Base-by-base conservation (phyloP, 257 asterid genomes). In the Solanum dulcamara region DNA sequence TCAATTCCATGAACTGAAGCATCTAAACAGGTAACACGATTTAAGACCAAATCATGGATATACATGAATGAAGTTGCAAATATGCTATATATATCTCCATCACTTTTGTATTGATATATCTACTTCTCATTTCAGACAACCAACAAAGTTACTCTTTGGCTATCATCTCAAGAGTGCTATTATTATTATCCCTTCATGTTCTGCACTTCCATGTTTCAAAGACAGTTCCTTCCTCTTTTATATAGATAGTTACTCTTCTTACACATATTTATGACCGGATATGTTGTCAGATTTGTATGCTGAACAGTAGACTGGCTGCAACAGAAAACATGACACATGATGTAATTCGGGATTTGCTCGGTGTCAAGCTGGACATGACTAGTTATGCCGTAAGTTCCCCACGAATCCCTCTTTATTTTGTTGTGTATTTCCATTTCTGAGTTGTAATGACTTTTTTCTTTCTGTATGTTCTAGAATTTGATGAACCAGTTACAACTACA, bases 321-420 rank as follows among this genome's bases (percentile, higher is more conserved):
- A 89, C 96, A 42, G 98, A 95, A 90, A 95, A 91, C 92, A 95
- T 95, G 98, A 95, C 98, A 57, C 98, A 95, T 84, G 98, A 95
- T 89, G 97, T 94, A 85, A 95, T 95, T 84, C 94, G 98, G 85
- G 98, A 95, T 90, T 92, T 95, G 91, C 97, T 95, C 79, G 93
- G 98, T 81, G 97, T 95, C 87, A 94, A 94, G 88, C 85, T 95
- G 90, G 98, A 95, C 88, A 92, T 94, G 86, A 91, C 97, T 17
- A 95, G 90, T 92, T 93, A 92, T 75, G 95, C 93, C 55, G 98
- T 95, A 88, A 94, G 98, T 89, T 75, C 60, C 85, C 83, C 57
- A 50, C 32, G 6, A 83, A 28, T 50, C 67, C 71, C 72, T 79
- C n/a, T 33, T 38, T 67, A 20, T 64, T 57, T 82, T 81, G 66